Percentiles rank a stretch among this genome's conserved stretches.
Conservation (phyloP, 1,139 yeast species). For the Tardiomyces blankii region DNA sequence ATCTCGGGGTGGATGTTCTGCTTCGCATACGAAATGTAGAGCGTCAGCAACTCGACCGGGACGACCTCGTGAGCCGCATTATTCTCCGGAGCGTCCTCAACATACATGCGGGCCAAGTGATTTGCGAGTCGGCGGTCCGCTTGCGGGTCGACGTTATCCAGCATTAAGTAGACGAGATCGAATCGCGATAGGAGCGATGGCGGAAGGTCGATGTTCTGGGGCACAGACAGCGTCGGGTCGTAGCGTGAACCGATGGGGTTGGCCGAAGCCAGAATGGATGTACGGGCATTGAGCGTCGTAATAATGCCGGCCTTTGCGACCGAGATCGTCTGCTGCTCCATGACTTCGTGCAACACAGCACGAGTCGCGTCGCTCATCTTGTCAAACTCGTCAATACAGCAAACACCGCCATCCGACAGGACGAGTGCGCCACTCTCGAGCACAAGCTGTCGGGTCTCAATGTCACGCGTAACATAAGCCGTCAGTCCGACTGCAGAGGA, state of each 20-base stretch:
- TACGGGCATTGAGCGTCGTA: conserved; percentile 91
- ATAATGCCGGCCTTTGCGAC: conserved; percentile 98
- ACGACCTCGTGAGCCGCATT: conserved; percentile 57
- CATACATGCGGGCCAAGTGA: conserved; percentile 84
- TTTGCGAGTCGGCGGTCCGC: conserved; percentile 79
- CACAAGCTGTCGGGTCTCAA: conserved; percentile 86
- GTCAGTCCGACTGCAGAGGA: conserved; percentile 98
- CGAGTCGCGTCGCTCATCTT: conserved; percentile 93
- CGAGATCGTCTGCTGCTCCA: conserved; percentile 98
- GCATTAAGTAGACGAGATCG: conserved; percentile 81
- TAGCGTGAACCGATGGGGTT: conserved; percentile 96
- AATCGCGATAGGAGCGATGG: conserved; percentile 93
- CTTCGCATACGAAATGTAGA: conserved; percentile 86
- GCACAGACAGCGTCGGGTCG: conserved; percentile 86
- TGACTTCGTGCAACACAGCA: conserved; percentile 93
- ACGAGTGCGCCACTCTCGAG: conserved; percentile 95
- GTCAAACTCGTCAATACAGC: conserved; percentile 98
- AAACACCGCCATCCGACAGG: conserved; percentile 94
- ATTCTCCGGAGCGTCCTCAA: conserved; percentile 75
- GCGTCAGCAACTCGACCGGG: conserved; percentile 78
- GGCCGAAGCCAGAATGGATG: conserved; percentile 92
- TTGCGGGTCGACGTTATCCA: conserved; percentile 84
- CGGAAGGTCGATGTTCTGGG: conserved; percentile 89
- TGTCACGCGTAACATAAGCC: conserved; percentile 90
- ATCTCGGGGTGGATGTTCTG: conserved; percentile 69